Conservation (phyloP, 2,329 filamentous ascomycete genomes). For the Aspergillus fructus region DNA sequence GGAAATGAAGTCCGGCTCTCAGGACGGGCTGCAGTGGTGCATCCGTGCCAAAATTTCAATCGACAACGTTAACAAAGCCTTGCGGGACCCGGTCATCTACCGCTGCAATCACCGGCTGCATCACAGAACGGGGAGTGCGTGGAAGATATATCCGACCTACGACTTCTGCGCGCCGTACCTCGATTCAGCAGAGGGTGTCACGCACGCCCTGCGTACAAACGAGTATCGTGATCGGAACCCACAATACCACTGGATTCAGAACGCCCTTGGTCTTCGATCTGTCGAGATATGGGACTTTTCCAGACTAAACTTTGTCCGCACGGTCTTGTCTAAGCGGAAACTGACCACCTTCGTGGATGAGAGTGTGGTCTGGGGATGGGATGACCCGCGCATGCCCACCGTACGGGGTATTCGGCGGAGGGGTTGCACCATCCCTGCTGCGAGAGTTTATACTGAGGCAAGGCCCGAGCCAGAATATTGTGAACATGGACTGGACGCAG, state of each 20-base stretch:
- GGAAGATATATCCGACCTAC: slow-evolving; percentile 68
- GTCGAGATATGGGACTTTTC: slow-evolving; percentile 54
- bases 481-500: slow-evolving; percentile 50
- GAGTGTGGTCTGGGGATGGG: slow-evolving; percentile 52
- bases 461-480: slow-evolving; percentile 49
- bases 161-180: slow-evolving; percentile 67
- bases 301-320: slow-evolving; percentile 53
- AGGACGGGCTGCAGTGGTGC: slow-evolving; percentile 79
- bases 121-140: slow-evolving; percentile 62
- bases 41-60: slow-evolving; percentile 92
- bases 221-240: slow-evolving; percentile 56
- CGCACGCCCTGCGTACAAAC: slow-evolving; percentile 64
- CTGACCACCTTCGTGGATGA: slow-evolving; percentile 51
- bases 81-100: slow-evolving; percentile 97
- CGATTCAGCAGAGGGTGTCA: slow-evolving; percentile 63
- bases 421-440: slow-evolving; percentile 49
- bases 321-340: slow-evolving; percentile 52
- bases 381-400: slow-evolving; percentile 52
- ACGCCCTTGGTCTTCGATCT: slow-evolving; percentile 45
- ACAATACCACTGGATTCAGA: slow-evolving; percentile 53
- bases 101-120: slow-evolving; percentile 73
- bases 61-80: slow-evolving; percentile 89
- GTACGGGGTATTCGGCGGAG: slow-evolving; percentile 51
- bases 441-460: slow-evolving; percentile 53
- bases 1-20: slow-evolving; percentile 85